Evolutionary conservation across 2,329 filamentous ascomycete species (phyloP).

Genomic region (Talaromyces sp.): DNA sequence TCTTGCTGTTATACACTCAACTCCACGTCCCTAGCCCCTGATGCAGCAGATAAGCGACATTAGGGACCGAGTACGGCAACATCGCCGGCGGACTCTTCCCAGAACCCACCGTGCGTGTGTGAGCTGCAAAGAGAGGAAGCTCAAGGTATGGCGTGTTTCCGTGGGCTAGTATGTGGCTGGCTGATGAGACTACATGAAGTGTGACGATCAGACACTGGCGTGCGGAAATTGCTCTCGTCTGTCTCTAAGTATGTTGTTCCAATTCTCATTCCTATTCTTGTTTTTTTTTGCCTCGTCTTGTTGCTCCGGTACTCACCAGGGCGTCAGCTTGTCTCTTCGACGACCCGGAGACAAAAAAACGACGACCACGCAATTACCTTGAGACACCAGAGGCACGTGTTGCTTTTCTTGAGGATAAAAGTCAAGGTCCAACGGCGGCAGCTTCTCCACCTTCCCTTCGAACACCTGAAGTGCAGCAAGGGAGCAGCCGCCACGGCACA

Average conservation of each 20-base stretch:
- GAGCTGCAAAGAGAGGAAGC: constrained; percentile 6
- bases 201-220: background rate
- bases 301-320: background rate
- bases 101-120: constrained; percentile 1
- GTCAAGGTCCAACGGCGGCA: background rate
- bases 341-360: constrained; percentile 22
- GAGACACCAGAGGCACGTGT: constrained; percentile 24
- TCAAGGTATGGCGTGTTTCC: background rate
- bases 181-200: background rate
- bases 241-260: background rate
- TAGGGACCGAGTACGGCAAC: background rate
- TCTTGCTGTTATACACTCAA: background rate
- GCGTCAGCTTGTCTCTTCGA: constrained; percentile 13
- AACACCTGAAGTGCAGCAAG: background rate
- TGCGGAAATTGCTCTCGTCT: constrained; percentile 3
- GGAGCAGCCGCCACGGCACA: background rate
- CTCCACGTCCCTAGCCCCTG: background rate
- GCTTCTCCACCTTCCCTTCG: background rate
- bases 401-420: constrained; percentile 17
- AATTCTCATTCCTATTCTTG: background rate
- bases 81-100: background rate
- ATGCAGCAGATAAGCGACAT: background rate
- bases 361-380: constrained; percentile 27
- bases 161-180: background rate
- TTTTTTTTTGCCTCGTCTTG: background rate